phyloP scores from a whole-genome alignment of 2,329 filamentous ascomycete species.

The Fusarium mangiferae region DNA sequence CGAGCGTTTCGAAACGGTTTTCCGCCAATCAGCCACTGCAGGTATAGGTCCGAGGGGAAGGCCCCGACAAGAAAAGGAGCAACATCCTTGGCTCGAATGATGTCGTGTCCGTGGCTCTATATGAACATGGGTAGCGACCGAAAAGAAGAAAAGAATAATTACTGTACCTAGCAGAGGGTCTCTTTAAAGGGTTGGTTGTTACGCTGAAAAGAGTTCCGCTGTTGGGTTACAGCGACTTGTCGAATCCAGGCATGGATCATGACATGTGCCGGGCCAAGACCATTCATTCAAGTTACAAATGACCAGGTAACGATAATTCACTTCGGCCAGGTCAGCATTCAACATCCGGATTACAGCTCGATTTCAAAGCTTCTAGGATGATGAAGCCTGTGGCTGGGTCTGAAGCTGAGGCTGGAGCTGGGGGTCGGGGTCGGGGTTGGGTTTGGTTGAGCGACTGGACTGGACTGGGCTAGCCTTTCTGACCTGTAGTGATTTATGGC shows the following conservation, averaged over 20 bases:
- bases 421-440: constrained; percentile 2
- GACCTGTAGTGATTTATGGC: constrained; percentile 7
- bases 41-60: constrained; percentile 5
- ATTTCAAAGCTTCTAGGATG: neutral
- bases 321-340: neutral
- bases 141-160: constrained; percentile 2
- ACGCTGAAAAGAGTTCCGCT: neutral
- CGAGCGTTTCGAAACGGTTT: constrained; percentile 44
- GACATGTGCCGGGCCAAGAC: constrained; percentile 8
- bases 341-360: neutral
- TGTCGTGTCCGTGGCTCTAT: constrained; percentile 26
- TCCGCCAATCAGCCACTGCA: constrained; percentile 38
- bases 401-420: constrained; percentile 17
- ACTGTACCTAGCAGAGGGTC: neutral
- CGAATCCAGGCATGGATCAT: constrained; percentile 5
- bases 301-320: neutral
- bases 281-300: neutral
- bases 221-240: neutral
- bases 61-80: constrained; percentile 14
- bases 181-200: neutral
- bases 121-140: constrained; percentile 5
- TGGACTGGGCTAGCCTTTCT: neutral
- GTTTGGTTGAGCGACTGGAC: neutral
- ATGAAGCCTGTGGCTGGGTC: constrained; percentile 5
- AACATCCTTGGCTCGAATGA: constrained; percentile 32